Base-by-base conservation (phyloP, 352 stramenopile species). In the Globisporangium parvum region DNA sequence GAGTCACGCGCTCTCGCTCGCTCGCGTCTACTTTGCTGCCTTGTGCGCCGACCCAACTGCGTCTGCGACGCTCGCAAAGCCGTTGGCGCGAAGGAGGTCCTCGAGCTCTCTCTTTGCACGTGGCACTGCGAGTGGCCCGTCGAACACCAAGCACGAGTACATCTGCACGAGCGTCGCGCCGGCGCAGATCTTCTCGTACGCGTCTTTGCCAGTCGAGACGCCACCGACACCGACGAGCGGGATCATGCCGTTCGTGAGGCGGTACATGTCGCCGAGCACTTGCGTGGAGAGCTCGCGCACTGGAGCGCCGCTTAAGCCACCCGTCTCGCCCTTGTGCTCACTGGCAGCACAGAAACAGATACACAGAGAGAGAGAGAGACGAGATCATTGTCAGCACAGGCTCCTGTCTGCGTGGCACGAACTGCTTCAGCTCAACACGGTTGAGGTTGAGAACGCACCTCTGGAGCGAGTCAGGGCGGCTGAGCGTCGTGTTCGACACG, bases 131-230 rank as follows among this genome's bases (percentile, higher is more conserved):
- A 91, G 64, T 15, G 92, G 90, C 4, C 95, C 94, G 28, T 95
- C 74, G 62, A 96, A 98, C 31, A 96, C 91, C 10, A 98, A 59
- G 31, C 88, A 92, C 55, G 88, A 96, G 73, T 98, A 98, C 65
- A 98, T 85, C 60, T 98, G 88, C 54, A 98, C 93, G 14, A 97
- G 77, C 41, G 80, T 97, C 9, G 97, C 97, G 31, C 97, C 97
- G 8, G 97, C 96, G 31, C 85, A 85, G 50, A 99, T 96, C 79
- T 99, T 99, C 41, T 99, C 96, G 65, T 98, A 99, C 0, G 88
- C 97, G 67, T 99, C 96, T 55, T 97, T 70, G 12, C 91, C 91
- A n/a, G 71, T 91, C 3, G 80, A 80, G 33, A 98, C 85, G 31
- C 93, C 92, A 6, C 91, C 97, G 6, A 99, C 96, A 21, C 97